Evolutionary conservation across 805 yeast genomes (phyloP).

Genomic region (Lachancea sp.): DNA sequence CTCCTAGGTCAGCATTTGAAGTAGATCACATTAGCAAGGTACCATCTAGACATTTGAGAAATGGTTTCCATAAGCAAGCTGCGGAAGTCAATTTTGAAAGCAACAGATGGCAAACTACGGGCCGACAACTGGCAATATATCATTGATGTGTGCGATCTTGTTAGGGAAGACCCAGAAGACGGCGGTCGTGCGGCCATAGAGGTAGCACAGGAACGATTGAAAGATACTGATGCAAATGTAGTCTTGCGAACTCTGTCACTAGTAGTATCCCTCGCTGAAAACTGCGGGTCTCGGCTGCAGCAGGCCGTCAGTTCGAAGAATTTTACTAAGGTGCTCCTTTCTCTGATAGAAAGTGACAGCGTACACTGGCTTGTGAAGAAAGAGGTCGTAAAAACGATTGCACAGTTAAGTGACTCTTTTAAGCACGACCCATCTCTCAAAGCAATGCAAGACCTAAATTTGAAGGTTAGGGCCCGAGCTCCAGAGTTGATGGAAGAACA

Average conservation of each 20-base stretch:
- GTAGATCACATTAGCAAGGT: too few species aligned
- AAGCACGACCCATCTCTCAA: conserved; percentile 68
- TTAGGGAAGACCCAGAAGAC: conserved; percentile 54
- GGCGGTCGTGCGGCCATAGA: conserved; percentile 39
- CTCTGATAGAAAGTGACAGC: conserved; percentile 45
- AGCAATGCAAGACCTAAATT: conserved; percentile 58
- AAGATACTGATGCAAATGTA: conserved; percentile 55
- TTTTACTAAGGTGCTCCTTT: conserved; percentile 44
- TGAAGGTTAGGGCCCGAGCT: conserved; percentile 39
- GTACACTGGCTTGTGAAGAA: conserved; percentile 65
- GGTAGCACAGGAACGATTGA: conserved; percentile 43
- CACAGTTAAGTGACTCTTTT: conserved; percentile 60
- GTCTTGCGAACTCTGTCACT: conserved; percentile 52
- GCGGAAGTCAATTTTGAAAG: conserved; percentile 34
- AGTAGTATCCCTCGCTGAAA: conserved; percentile 60
- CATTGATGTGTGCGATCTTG: conserved; percentile 60
- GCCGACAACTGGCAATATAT: conserved; percentile 64
- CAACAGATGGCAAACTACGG: conserved; percentile 58
- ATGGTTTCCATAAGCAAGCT: background rate
- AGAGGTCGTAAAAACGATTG: conserved; percentile 58
- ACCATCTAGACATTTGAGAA: background rate
- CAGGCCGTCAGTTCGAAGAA: conserved; percentile 53
- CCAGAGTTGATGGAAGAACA: conserved; percentile 40
- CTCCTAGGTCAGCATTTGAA: too few species aligned
- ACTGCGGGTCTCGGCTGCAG: conserved; percentile 66